These are phyloP conservation scores for Kodamaea kaohsiungensis DNA, from an alignment of 805 yeast species.

Conservation along the genomic window DNA sequence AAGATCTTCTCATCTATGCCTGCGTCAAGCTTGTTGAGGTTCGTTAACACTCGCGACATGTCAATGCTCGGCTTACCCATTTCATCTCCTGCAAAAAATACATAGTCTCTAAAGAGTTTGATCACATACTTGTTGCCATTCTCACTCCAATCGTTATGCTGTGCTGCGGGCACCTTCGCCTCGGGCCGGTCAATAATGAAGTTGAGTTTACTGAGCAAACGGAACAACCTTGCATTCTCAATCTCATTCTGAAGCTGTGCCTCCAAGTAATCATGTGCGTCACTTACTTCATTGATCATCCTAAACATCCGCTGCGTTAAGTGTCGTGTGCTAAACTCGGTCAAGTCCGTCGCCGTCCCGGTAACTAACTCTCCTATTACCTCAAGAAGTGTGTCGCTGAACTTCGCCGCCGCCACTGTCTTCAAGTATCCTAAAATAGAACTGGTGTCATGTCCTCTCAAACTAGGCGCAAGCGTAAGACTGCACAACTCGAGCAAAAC, in stretches of 20 bases:
- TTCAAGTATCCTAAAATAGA: constrained; percentile 17
- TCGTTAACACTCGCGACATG: constrained; percentile 73
- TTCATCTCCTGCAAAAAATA: constrained; percentile 83
- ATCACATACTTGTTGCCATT: constrained; percentile 66
- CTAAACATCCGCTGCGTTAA: constrained; percentile 41
- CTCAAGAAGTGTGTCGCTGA: constrained; percentile 47
- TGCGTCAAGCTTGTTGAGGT: constrained; percentile 87
- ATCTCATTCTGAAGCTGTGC: constrained; percentile 66
- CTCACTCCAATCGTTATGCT: constrained; percentile 58
- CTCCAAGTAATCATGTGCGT: constrained; percentile 59
- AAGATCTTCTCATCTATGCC: constrained; percentile 84
- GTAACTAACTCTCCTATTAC: constrained; percentile 32
- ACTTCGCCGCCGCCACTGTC: constrained; percentile 17
- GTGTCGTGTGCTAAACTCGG: constrained; percentile 23
- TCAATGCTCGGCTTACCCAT: constrained; percentile 77
- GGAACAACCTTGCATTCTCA: constrained; percentile 84
- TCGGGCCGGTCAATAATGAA: constrained; percentile 78
- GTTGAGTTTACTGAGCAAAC: constrained; percentile 79
- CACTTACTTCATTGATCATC: constrained; percentile 51
- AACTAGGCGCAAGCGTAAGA: constrained; percentile 30
- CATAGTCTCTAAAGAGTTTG: constrained; percentile 75
- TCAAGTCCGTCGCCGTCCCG: constrained; percentile 19
- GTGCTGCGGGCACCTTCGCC: neutral
- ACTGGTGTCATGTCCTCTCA: constrained; percentile 18
- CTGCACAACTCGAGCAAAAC: constrained; percentile 57